These are phyloP conservation scores for Phanerochaete sordida DNA, from an alignment of 768 basidiomycete genomes.

Conservation along the genomic window DNA sequence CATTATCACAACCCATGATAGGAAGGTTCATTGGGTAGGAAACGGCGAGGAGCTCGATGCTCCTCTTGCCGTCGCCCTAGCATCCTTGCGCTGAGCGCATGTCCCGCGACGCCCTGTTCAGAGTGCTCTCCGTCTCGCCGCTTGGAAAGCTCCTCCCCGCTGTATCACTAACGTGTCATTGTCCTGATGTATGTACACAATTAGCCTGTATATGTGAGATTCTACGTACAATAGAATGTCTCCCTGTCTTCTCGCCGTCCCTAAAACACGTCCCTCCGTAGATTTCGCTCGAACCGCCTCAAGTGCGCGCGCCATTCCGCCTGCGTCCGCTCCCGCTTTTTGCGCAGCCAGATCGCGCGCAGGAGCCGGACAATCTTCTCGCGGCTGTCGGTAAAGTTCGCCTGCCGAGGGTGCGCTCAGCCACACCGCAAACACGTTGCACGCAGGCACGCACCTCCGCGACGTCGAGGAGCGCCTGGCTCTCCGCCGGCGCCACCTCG, in stretches of 20 bases:
- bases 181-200: conserved; percentile 2
- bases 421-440: background rate
- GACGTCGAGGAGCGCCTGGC: conserved; percentile 20
- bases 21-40: conserved; percentile 24
- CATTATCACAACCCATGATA: conserved; percentile 26
- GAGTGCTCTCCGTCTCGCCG: background rate
- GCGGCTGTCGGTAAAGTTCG: conserved; percentile 20
- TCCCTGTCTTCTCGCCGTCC: background rate
- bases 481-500: conserved; percentile 20
- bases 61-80: conserved; percentile 19
- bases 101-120: background rate
- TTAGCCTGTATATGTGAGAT: background rate
- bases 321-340: conserved; percentile 17
- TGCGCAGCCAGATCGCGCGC: conserved; percentile 26
- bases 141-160: background rate
- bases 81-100: conserved; percentile 10
- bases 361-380: conserved; percentile 23
- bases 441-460: conserved; percentile 14
- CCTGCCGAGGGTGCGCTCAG: conserved; percentile 6
- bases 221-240: conserved; percentile 3
- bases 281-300: conserved; percentile 5
- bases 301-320: conserved; percentile 17
- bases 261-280: conserved; percentile 4
- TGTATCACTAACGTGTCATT: conserved; percentile 3
- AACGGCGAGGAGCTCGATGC: conserved; percentile 26